These are phyloP conservation scores for Vigna hirtella DNA, from an alignment of 306 rosid species.

Conservation along the genomic window DNA sequence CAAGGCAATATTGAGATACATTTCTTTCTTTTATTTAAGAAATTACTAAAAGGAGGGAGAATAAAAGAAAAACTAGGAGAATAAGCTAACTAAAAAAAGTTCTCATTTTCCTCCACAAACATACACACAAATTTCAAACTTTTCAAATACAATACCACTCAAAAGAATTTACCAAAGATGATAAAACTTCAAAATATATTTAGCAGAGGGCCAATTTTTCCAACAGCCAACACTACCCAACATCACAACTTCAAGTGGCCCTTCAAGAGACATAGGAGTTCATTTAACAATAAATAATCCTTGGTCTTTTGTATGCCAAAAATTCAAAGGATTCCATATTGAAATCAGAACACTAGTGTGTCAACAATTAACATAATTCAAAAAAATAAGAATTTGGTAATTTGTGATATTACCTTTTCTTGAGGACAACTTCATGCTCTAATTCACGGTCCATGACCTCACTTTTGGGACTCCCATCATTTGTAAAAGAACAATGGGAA, in stretches of 20 bases:
- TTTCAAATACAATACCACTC: neutral
- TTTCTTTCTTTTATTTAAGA: neutral
- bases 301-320: neutral
- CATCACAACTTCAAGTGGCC: neutral
- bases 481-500: too few species aligned
- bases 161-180: neutral
- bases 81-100: neutral
- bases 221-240: neutral
- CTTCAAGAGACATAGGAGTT: neutral
- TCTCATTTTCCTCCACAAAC: slow-evolving; percentile 9
- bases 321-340: too few species aligned
- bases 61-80: neutral
- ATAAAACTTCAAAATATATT: neutral
- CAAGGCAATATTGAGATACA: slow-evolving; percentile 36
- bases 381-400: too few species aligned
- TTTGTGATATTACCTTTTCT: too few species aligned
- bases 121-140: slow-evolving; percentile 12
- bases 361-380: too few species aligned
- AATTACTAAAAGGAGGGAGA: neutral
- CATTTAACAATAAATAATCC: slow-evolving; percentile 1
- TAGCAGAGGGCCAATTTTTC: slow-evolving; percentile 9
- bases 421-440: too few species aligned
- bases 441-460: too few species aligned
- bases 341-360: too few species aligned
- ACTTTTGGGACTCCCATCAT: too few species aligned